Evolutionary conservation across 83 land plant species (phyloP), one percentile per base, ranked within the genome.

Genomic region (Picea mariana): DNA sequence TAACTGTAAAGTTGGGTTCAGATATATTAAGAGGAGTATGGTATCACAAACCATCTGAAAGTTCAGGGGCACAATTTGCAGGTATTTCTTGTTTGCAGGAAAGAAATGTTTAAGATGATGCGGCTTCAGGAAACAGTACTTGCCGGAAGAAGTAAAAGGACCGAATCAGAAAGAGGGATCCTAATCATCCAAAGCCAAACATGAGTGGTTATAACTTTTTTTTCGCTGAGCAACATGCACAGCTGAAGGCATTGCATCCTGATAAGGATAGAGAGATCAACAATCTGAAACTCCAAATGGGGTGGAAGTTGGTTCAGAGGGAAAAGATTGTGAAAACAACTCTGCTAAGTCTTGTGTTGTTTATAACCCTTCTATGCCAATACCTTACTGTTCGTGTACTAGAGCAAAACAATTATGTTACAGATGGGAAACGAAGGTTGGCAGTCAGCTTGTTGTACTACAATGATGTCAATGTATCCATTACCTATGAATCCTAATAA

Each of bases 121-220:
- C 66, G 16, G 80, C 58, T 7, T 42, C 75, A 67, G 82, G 15
- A 67, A 58, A 34, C n/a, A 71, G 60, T 64, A 77, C 18, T 63
- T 68, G 61, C 24, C 73, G 77, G 31, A 81, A 52, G 58, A 76
- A 83, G 47, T 82, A 73, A 81, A 83, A 75, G 66, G 77, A 68
- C 55, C 58, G 81, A 31, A n/a, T 82, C 66, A 81, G 42, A 31
- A 62, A 79, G 18, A 81, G 77, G 77, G 92, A 93, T 75, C 91
- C 95, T 1, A 62, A 85, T 83, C 87, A 69, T 11, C 95, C 93
- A 47, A 93, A 89, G 78, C 85, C 86, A 61, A 91, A 87, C 63
- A 85, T 93, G 81, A 93, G 91, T 63, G 94, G 92, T 63, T 95
- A 92, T 83, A 95, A 86, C 75, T 93, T 91, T 77, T 95, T 92